Base-by-base conservation (phyloP, 257 asterid genomes). In the Misopates orontium region DNA sequence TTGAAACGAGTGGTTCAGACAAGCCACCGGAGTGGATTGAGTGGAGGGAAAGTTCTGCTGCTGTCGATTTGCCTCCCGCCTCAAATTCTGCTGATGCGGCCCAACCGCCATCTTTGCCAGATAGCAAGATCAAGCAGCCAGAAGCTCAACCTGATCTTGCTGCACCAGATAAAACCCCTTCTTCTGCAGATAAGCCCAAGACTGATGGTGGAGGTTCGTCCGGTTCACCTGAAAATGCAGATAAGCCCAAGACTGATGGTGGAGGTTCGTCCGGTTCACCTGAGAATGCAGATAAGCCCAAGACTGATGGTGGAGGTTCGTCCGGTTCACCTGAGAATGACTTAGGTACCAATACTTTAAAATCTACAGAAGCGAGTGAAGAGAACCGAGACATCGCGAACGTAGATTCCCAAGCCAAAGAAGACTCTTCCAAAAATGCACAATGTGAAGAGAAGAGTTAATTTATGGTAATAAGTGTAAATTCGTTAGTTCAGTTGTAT, bases 1-100 rank as follows among this genome's bases (percentile, higher is more conserved):
- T 73, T 52, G 73, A 64, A 62, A 58, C 70, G 7, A 66, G 61
- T 49, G 84, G 72, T 44, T 42, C 73, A 50, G 84, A 75, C 48
- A 89, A 82, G 53, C 78, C 83, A 44, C 73, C 86, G 4, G 95
- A 85, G 64, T 77, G 83, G 88, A 86, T 78, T 8, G 87, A 85
- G 72, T 82, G 91, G 85, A 82, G 83, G 70, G 95, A 82, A 59
- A 79, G 62, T 72, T 81, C 91, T 24, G 83, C 69, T 57, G 60
- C 83, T 1, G 71, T 65, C 55, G 82, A 71, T 66, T 40, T 69
- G 21, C 74, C 80, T 28, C 81, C 76, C 4, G 9, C 69, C 23
- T 61, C 74, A 0, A 60, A 74, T 71, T 71, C 85, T 53, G 77
- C 64, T 68, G 73, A 69, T 52, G 67, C 75, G 59, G 73, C 55